Evolutionary conservation across 108 stramenopile species (phyloP), one percentile per base, ranked within the genome.

Genomic region (Parietichytrium sp.): DNA sequence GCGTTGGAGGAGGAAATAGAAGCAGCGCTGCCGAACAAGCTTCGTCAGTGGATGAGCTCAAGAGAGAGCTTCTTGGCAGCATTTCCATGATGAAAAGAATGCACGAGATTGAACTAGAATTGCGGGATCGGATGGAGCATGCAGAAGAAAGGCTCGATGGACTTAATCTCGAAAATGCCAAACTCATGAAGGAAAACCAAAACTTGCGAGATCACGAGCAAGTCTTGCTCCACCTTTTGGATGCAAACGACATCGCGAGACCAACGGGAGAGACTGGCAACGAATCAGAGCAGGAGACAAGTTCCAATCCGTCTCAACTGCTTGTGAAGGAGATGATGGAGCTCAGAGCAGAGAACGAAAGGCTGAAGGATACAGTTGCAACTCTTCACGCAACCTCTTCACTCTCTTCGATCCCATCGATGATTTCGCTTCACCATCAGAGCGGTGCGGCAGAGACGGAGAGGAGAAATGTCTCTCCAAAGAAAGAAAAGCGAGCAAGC

Each of bases 51-150:
- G 20, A 27, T 0, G n/a, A 72, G 10, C 42, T 72, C 33, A 72
- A 72, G 33, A 33, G 45, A 6, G 61, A 72, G 61, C 61, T 72
- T 0, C 42, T 72, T 1, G 20, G 61, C 0, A 72, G 61, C 42
- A 72, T 72, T 38, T 45, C 29, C 10, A 72, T 72, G 2, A 72
- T 72, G 61, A 72, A 38, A 25, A 16, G 61, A 47, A 72, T 72
- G 61, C 61, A 72, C 42, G 61, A 72, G 2, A 72, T 72, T 1
- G 61, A 72, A 20, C 36, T 45, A 25, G 61, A 72, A 42, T 42
- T 72, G 10, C 61, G 61, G 10, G 61, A 72, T n/a, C 61, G 61
- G n/a, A 72, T 72, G 61, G 61, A 72, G 45, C 38, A 72, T 23
- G 61, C 61, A 6, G 61, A 72, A 25, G 61, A 72, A 47, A 42